Percentiles rank a stretch among this genome's conserved stretches.
phyloP scores from a whole-genome alignment of 306 rosid genomes.

The Sindora glabra region DNA sequence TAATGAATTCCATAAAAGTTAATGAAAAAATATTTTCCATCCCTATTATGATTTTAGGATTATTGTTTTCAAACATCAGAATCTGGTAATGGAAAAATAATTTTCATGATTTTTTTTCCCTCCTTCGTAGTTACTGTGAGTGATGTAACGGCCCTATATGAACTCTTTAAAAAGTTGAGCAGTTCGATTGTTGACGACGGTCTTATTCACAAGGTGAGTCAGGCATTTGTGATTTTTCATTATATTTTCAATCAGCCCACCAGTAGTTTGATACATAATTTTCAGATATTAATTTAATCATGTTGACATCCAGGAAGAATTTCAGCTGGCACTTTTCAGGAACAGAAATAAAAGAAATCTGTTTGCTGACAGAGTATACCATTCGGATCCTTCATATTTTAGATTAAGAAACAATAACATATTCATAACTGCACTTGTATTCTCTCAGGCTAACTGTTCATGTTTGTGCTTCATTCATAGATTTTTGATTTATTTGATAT shows the following conservation, averaged over 20 bases:
- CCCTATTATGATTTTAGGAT: too few relatives aligned
- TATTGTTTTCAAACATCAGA: too few relatives aligned
- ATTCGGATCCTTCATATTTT: constrained; percentile 1
- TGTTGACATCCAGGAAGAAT: constrained; percentile 63
- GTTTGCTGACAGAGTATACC: constrained; percentile 75
- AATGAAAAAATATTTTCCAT: too few relatives aligned
- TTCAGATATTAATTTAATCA: neutral
- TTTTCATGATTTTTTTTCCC: neutral
- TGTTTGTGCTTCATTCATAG: constrained; percentile 23
- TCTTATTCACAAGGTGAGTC: constrained; percentile 71
- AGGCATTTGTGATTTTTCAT: neutral
- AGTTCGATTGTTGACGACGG: constrained; percentile 72
- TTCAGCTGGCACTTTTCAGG: constrained; percentile 80
- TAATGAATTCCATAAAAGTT: too few relatives aligned
- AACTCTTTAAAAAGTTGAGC: constrained; percentile 76
- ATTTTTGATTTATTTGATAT: constrained; percentile 72
- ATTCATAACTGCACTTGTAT: neutral
- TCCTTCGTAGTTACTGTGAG: constrained; percentile 52
- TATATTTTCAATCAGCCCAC: neutral
- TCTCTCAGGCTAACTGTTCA: constrained; percentile 2
- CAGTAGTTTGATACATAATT: neutral
- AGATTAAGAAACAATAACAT: neutral
- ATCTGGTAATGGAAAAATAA: neutral
- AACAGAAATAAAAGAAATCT: constrained; percentile 55
- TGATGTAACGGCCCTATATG: constrained; percentile 76